Percentiles rank a stretch among this genome's conserved stretches.
Conservation (phyloP, 2,329 filamentous ascomycete genomes). For the Xylariomycetidae sp. region DNA sequence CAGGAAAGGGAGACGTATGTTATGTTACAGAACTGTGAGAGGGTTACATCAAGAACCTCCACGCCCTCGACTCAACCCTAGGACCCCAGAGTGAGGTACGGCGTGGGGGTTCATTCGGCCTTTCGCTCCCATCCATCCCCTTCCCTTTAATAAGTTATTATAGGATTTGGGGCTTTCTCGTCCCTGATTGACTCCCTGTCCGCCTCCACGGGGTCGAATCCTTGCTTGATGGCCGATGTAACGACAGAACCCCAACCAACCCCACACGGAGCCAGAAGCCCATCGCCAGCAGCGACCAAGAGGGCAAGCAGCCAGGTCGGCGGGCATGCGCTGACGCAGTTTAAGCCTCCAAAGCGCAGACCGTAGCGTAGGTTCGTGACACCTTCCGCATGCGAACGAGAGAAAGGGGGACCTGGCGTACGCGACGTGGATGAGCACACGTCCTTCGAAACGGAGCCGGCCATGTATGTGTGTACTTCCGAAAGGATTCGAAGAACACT, state of each 20-base stretch:
- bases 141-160: slow-evolving; percentile 1
- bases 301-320: not conserved
- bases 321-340: not conserved
- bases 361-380: not conserved
- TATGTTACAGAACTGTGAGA: too few species aligned
- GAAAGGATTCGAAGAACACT: not conserved
- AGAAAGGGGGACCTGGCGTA: not conserved
- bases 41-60: too few species aligned
- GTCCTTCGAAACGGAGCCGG: too few species aligned
- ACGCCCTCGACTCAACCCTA: too few species aligned
- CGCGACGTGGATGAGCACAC: not conserved
- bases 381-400: not conserved
- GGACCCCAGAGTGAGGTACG: too few species aligned
- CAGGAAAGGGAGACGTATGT: too few species aligned
- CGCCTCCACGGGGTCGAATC: slow-evolving; percentile 23
- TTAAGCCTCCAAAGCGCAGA: not conserved
- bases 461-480: too few species aligned
- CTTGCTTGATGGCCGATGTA: slow-evolving; percentile 14
- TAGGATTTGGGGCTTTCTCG: slow-evolving; percentile 15
- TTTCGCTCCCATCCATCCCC: too few species aligned
- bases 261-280: slow-evolving; percentile 5
- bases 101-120: too few species aligned
- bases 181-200: slow-evolving; percentile 10
- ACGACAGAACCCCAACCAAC: slow-evolving; percentile 13
- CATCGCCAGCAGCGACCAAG: not conserved